Base-by-base conservation (phyloP, 345 rosid species). In the Populus davidiana region DNA sequence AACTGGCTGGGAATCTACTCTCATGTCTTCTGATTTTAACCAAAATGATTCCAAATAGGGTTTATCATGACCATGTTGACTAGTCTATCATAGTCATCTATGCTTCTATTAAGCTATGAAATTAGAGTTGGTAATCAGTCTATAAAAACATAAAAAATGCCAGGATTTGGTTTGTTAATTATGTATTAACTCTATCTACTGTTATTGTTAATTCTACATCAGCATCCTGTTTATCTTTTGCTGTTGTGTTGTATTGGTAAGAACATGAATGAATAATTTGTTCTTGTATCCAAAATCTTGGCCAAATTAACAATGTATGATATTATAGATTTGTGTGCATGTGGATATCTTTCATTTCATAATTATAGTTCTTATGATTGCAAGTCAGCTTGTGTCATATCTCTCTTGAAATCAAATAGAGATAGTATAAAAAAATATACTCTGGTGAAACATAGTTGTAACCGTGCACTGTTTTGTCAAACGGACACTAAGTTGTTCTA, bases 1-100 rank as follows among this genome's bases (percentile, higher is more conserved):
- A 2, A 8, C 74, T 44, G 75, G 54, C 71, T 80, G 75, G 82
- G 82, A 80, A 69, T 69, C 75, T 70, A 29, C 78, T 25, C 66
- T 80, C 23, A 12, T 63, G 23, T 38, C 78, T 13, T 49, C 78
- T 18, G 31, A 52, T 61, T 27, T 61, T 2, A 36, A 62, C 29
- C 66, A 44, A 50, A 70, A 49, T 64, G 70, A 59, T 33, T 69
- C 74, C 10, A 44, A 68, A 54, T 29, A 59, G 47, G 61, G 38
- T 31, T 25, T 13, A n/a, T 54, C 49, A 21, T 54, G 23, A 20
- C 2, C 25, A 10, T 59, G 29, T 59, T 59, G 29, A 59, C 29
- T 59, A 23, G 29, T 3, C 63, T 59, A n/a, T 59, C 63, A 59
- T 20, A 52, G 23, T 20, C 59, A 52, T 52, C 59, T 7, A 8